Conservation (phyloP, 441 rosid species). For the Cnidoscolus chayamansa region DNA sequence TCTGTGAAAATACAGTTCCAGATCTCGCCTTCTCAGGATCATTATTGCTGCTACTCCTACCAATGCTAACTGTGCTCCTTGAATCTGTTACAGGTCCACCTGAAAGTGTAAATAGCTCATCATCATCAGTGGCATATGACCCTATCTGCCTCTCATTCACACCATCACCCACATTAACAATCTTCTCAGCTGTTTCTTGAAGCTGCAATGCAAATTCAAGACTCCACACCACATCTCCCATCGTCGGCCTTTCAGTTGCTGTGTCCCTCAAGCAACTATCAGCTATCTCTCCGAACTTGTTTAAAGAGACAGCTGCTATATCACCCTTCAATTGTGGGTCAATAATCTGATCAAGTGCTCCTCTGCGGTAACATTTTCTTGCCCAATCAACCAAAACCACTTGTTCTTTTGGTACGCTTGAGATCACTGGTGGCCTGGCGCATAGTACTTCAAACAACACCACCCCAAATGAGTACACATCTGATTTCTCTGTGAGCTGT, state of each 20-base stretch:
- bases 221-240: slow-evolving; percentile 26
- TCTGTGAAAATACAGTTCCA: too few relatives aligned
- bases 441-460: slow-evolving; percentile 38
- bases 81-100: not conserved
- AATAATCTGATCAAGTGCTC: slow-evolving; percentile 26
- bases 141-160: not conserved
- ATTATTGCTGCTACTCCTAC: not conserved
- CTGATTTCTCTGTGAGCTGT: slow-evolving; percentile 40
- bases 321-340: slow-evolving; percentile 31
- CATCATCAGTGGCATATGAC: not conserved
- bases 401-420: slow-evolving; percentile 20
- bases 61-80: not conserved
- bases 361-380: slow-evolving; percentile 17
- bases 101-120: not conserved
- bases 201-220: slow-evolving; percentile 37
- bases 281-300: slow-evolving; percentile 33
- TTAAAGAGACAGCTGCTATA: slow-evolving; percentile 26
- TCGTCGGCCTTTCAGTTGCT: slow-evolving; percentile 27
- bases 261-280: slow-evolving; percentile 16
- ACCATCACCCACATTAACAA: not conserved
- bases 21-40: not conserved
- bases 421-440: slow-evolving; percentile 26
- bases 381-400: slow-evolving; percentile 35
- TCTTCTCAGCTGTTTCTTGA: slow-evolving; percentile 26
- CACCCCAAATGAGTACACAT: slow-evolving; percentile 45